phyloP scores from a whole-genome alignment of 352 stramenopile species.

The Pythium oligandrum region DNA sequence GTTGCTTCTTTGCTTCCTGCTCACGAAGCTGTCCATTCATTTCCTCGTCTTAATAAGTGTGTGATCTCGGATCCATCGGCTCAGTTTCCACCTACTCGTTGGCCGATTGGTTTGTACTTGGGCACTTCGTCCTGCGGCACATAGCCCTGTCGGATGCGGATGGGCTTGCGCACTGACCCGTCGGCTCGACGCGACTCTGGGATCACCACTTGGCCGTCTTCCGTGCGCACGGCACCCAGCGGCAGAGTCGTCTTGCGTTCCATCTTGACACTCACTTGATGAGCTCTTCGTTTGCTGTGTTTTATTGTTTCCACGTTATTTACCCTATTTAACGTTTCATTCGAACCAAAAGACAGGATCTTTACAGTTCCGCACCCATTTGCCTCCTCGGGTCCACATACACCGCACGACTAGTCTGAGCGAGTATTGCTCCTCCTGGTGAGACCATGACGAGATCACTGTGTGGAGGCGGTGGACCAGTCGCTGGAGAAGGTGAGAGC shows the following conservation, averaged over 20 bases:
- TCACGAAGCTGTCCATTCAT: slow-evolving; percentile 4
- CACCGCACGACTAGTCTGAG: too few species aligned
- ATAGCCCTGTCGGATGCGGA: slow-evolving; percentile 79
- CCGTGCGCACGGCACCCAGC: slow-evolving; percentile 55
- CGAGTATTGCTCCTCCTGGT: too few species aligned
- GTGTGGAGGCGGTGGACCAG: background rate
- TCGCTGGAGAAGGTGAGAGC: too few species aligned
- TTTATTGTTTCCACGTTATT: too few species aligned
- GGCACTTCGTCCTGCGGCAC: slow-evolving; percentile 78
- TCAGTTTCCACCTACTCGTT: slow-evolving; percentile 26
- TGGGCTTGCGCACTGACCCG: slow-evolving; percentile 69
- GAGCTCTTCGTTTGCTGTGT: too few species aligned
- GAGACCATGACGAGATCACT: too few species aligned
- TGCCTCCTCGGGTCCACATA: too few species aligned
- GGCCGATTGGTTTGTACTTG: slow-evolving; percentile 70
- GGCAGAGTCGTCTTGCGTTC: slow-evolving; percentile 22
- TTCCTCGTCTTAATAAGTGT: too few species aligned
- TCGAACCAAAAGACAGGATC: too few species aligned
- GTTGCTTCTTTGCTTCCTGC: slow-evolving; percentile 1
- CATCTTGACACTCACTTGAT: slow-evolving; percentile 5
- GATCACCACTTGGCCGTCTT: slow-evolving; percentile 61
- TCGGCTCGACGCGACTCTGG: slow-evolving; percentile 57
- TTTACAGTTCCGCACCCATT: too few species aligned
- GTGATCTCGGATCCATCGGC: too few species aligned
- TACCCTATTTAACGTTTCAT: slow-evolving; percentile 9